Evolutionary conservation across 306 rosid species (phyloP).

Genomic region (Corylus americana): DNA sequence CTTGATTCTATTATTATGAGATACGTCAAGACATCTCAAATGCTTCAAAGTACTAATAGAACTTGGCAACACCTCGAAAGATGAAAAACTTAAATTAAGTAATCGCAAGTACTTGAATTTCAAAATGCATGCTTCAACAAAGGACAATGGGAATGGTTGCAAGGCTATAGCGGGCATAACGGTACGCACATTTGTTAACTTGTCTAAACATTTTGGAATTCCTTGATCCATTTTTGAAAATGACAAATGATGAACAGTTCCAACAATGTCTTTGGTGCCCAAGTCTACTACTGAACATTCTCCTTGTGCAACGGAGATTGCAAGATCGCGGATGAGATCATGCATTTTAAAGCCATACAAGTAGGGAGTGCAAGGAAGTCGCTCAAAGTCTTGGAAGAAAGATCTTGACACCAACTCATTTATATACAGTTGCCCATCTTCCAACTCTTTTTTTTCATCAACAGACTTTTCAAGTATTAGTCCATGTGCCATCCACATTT

Average conservation of each 20-base stretch:
- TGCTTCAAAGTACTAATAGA: conserved; percentile 17
- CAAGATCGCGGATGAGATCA: no score
- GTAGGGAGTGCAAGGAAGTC: no score
- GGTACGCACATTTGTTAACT: neutral
- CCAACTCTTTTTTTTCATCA: conserved; percentile 4
- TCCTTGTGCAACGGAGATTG: no score
- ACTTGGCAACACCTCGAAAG: conserved; percentile 23
- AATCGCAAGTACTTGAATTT: conserved; percentile 18
- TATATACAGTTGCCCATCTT: neutral
- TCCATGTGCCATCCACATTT: conserved; percentile 31
- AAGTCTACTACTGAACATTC: neutral
- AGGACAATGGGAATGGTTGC: neutral
- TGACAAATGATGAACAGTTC: neutral
- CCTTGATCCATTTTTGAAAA: neutral
- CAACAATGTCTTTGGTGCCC: neutral
- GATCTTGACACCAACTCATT: no score
- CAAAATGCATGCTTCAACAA: neutral
- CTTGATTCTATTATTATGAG: neutral
- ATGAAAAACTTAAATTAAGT: conserved; percentile 12
- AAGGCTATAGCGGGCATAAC: neutral
- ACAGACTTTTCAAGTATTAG: conserved; percentile 14
- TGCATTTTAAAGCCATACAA: no score
- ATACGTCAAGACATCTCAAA: conserved; percentile 22
- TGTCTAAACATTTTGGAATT: neutral
- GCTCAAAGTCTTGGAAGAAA: no score